These are phyloP conservation scores for Trifolium pratense DNA, from an alignment of 306 rosid genomes.

Conservation along the genomic window DNA sequence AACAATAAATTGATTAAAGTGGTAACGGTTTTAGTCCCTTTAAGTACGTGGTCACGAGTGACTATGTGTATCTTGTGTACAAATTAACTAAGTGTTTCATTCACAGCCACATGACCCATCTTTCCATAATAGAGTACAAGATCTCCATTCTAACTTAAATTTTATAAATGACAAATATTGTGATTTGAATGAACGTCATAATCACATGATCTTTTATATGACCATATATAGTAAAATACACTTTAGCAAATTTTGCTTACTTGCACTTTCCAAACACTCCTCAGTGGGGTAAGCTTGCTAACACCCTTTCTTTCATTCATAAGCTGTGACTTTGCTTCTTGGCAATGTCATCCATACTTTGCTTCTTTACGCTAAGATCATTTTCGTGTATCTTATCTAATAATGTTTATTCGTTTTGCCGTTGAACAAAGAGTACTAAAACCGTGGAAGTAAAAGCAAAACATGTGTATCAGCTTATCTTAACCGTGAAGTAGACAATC, in stretches of 20 bases:
- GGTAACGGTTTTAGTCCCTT: too few relatives aligned
- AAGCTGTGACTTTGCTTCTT: constrained; percentile 47
- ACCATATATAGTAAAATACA: not conserved
- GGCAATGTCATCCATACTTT: constrained; percentile 44
- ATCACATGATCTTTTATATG: not conserved
- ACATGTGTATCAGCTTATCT: not conserved
- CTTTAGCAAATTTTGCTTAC: not conserved
- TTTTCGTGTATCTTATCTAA: not conserved
- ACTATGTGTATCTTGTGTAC: too few relatives aligned
- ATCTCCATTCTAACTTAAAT: not conserved
- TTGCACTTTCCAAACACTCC: constrained; percentile 34
- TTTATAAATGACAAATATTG: not conserved
- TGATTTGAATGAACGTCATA: not conserved
- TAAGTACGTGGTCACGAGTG: too few relatives aligned
- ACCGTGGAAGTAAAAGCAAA: not conserved
- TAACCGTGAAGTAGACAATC: not conserved
- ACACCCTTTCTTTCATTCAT: not conserved
- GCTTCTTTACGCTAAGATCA: not conserved
- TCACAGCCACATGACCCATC: not conserved
- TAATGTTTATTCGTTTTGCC: not conserved
- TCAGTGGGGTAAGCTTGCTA: constrained; percentile 13
- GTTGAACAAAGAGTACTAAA: not conserved
- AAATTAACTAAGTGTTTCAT: not conserved
- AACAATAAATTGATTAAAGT: too few relatives aligned
- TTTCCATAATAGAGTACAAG: too few relatives aligned